Percentiles rank a stretch among this genome's conserved stretches.
phyloP scores from a whole-genome alignment of 768 basidiomycete genomes.

The Russula earlei region DNA sequence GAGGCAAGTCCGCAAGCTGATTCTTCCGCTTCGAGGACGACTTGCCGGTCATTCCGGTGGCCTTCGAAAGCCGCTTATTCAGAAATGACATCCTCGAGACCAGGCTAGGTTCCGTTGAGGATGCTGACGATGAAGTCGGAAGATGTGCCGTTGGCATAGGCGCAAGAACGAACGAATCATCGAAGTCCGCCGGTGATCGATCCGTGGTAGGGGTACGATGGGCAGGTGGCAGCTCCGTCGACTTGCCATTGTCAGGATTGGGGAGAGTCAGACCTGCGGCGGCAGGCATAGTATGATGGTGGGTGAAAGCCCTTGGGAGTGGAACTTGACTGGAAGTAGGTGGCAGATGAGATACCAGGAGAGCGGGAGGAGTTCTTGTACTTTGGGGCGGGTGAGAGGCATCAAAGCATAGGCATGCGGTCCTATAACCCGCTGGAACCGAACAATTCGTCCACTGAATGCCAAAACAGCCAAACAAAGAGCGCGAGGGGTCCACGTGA shows the following conservation, averaged over 20 bases:
- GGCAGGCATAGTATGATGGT: conserved; percentile 31
- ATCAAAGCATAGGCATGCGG: not conserved
- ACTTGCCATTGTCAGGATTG: conserved; percentile 3
- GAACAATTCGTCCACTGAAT: not conserved
- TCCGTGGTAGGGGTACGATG: not conserved
- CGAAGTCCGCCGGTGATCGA: not conserved
- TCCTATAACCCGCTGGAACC: not conserved
- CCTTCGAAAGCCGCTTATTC: conserved; percentile 3
- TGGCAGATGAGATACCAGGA: conserved; percentile 16
- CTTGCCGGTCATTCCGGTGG: conserved; percentile 9
- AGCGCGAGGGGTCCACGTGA: conserved; percentile 12
- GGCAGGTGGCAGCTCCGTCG: not conserved
- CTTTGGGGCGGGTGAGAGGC: conserved; percentile 18
- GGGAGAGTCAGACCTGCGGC: conserved; percentile 24
- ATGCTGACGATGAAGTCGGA: conserved; percentile 16
- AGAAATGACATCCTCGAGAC: conserved; percentile 18
- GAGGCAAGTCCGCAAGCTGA: conserved; percentile 43
- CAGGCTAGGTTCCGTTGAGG: conserved; percentile 13
- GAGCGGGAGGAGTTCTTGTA: conserved; percentile 13
- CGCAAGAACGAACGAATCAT: not conserved
- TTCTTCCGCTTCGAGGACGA: conserved; percentile 27
- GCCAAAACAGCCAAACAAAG: conserved; percentile 17
- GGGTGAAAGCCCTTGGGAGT: conserved; percentile 26
- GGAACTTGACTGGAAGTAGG: conserved; percentile 8
- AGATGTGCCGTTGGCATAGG: conserved; percentile 11